Evolutionary conservation across 108 stramenopile species (phyloP), one percentile per base, ranked within the genome.

Genomic region (Cyclotella atomus): DNA sequence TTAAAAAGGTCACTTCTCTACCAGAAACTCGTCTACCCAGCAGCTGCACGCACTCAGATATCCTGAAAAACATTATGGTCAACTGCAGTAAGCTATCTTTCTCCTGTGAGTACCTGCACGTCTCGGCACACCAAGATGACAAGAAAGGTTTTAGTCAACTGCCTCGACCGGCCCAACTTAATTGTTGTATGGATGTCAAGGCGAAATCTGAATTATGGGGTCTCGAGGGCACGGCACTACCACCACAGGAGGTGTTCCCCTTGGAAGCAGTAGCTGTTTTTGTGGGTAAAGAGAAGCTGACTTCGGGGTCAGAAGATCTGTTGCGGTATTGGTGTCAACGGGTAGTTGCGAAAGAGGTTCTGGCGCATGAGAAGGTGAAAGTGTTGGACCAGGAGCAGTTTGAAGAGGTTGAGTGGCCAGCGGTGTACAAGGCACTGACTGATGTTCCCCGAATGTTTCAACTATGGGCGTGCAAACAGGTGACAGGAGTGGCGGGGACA

Each of bases 1-100:
- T 53, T 2, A 2, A 2, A 3, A 53, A 5, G 20, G 23, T 53
- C 10, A 53, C 52, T 1, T 3, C 52, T 1, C 23, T 53, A 1
- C 52, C 20, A 5, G 52, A 53, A 2, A 53, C 1, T 23, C 19
- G 52, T 10, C 19, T 53, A 10, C 52, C 52, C 1, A 53, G 52
- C 5, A 5, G 52, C 23, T 53, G 52, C 5, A 53, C 24, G 7
- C 69, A 70, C 25, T 45, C 69, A 3, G 69, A 70, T 44, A 59
- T 70, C 6, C 56, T 70, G 1, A 70, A 70, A 59, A 59, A 46
- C 27, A 44, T 70, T 14, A 54, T 59, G 56, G 29, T 44, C 2
- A 9, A 63, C 41, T 63, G 41, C 21, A 1, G 41, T 16, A 4
- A 63, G 2, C 23, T 63, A 0, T 43, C 61, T 1, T 44, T 44